Evolutionary conservation across 2,329 filamentous ascomycete genomes (phyloP).

Genomic region (Akanthomyces uredinophilus): DNA sequence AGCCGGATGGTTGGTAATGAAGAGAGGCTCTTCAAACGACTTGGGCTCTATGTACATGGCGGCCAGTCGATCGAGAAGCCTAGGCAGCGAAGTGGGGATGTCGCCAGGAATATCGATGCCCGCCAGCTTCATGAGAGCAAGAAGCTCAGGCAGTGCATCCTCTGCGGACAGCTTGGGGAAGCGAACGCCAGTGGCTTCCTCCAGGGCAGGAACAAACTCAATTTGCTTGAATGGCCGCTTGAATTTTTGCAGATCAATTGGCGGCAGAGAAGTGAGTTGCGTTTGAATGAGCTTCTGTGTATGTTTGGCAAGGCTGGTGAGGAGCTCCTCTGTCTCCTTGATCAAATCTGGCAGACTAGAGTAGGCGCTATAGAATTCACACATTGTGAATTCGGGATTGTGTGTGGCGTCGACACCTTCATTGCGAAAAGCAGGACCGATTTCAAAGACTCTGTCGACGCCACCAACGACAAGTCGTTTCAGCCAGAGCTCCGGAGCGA

Average conservation of each 20-base stretch:
- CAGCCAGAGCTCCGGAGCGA: constrained; percentile 92
- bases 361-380: constrained; percentile 92
- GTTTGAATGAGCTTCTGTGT: constrained; percentile 42
- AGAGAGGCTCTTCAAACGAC: constrained; percentile 64
- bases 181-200: constrained; percentile 57
- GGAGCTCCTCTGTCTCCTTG: constrained; percentile 65
- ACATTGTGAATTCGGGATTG: constrained; percentile 96
- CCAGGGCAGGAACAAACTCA: constrained; percentile 77
- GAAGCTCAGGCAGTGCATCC: constrained; percentile 54
- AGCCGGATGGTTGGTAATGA: constrained; percentile 85
- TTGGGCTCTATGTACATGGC: constrained; percentile 71
- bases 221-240: constrained; percentile 58
- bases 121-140: constrained; percentile 49
- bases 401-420: constrained; percentile 88
- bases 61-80: constrained; percentile 76
- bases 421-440: constrained; percentile 88
- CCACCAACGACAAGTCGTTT: constrained; percentile 89
- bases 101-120: constrained; percentile 61
- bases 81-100: constrained; percentile 53
- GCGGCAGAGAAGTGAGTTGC: constrained; percentile 41
- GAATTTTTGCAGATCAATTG: constrained; percentile 44
- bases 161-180: constrained; percentile 58
- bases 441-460: constrained; percentile 85
- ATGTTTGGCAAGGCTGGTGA: constrained; percentile 54
- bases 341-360: constrained; percentile 72